Conservation (phyloP, 2,329 filamentous ascomycete genomes). For the Pyrenophora graminea region DNA sequence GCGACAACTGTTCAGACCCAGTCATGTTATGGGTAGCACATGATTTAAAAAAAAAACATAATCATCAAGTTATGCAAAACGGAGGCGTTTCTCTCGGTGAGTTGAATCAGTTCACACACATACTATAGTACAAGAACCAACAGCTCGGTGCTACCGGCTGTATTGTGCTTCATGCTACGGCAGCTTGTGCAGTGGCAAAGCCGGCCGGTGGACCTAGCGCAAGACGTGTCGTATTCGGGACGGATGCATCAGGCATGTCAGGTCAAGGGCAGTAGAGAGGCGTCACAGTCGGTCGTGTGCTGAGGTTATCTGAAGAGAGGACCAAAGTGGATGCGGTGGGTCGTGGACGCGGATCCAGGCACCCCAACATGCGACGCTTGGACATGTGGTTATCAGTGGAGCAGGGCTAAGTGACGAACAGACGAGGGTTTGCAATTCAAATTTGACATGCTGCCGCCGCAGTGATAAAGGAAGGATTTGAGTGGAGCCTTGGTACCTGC, state of each 20-base stretch:
- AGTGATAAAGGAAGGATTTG: conserved; percentile 8
- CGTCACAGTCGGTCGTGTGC: conserved; percentile 1
- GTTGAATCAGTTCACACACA: neutral
- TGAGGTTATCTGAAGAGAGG: conserved; percentile 2
- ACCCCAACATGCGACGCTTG: conserved; percentile 15
- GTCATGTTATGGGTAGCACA: too few relatives aligned
- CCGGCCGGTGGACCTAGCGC: conserved; percentile 7
- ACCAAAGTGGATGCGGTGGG: conserved; percentile 9
- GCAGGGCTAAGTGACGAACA: conserved; percentile 10
- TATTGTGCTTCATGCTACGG: conserved; percentile 6
- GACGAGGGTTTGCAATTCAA: conserved; percentile 8
- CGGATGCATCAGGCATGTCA: neutral
- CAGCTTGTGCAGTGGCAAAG: conserved; percentile 1
- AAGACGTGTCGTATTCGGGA: neutral
- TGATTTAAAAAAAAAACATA: too few relatives aligned
- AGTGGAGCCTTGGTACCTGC: conserved; percentile 1
- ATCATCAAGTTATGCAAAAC: neutral
- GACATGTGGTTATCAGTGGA: conserved; percentile 24
- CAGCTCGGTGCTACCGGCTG: conserved; percentile 7
- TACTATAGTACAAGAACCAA: neutral
- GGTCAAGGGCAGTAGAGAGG: neutral
- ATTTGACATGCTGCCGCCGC: conserved; percentile 5
- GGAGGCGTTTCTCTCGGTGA: conserved; percentile 4
- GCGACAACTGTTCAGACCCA: too few relatives aligned
- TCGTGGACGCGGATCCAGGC: conserved; percentile 14